Conservation (phyloP, 768 basidiomycete species). For the Coprinellus aureogranulatus region DNA sequence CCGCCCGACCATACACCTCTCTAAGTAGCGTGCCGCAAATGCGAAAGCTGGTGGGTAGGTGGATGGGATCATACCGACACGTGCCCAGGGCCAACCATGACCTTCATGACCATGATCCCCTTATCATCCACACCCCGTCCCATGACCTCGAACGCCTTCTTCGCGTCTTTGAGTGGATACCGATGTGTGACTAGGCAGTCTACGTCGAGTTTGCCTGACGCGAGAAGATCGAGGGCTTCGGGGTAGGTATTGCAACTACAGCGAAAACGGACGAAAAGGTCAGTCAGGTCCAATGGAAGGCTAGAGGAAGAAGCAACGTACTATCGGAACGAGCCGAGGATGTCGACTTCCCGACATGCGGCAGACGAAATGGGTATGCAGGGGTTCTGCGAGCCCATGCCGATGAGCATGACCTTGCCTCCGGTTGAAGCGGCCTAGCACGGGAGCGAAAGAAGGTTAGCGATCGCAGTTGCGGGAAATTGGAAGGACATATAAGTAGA, state of each 20-base stretch:
- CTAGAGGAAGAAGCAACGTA: no score
- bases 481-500: conserved; percentile 6
- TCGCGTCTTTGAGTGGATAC: conserved; percentile 60
- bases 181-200: conserved; percentile 80
- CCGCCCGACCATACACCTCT: no score
- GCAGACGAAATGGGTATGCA: conserved; percentile 81
- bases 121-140: conserved; percentile 72
- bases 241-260: conserved; percentile 77
- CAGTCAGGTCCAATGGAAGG: no score
- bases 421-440: conserved; percentile 77
- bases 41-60: no score
- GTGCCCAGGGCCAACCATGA: conserved; percentile 60
- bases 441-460: conserved; percentile 9
- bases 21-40: no score
- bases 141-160: conserved; percentile 80
- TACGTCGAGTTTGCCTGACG: conserved; percentile 64
- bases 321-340: conserved; percentile 89
- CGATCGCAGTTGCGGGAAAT: background rate
- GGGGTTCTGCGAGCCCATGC: conserved; percentile 89
- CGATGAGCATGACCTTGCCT: conserved; percentile 89
- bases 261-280: no score
- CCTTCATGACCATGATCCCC: conserved; percentile 84
- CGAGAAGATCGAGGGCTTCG: conserved; percentile 75
- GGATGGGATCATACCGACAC: background rate
- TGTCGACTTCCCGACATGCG: conserved; percentile 86